Evolutionary conservation across 768 basidiomycete genomes (phyloP), one percentile per base, ranked within the genome.

Genomic region (Suillus alpinus): DNA sequence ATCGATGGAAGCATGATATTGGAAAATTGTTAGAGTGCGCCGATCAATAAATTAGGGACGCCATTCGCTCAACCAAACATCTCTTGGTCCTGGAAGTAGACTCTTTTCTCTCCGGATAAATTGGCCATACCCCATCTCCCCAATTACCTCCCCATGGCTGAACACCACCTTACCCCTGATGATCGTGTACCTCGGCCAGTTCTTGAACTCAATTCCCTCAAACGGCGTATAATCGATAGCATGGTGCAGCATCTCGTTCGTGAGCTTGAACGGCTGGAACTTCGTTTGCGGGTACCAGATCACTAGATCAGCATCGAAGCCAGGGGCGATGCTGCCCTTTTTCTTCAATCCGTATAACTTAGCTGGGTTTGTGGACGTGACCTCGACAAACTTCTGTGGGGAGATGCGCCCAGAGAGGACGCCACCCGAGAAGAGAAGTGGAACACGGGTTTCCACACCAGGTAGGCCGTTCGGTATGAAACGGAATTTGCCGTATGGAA

Each of bases 151-250:
- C 10, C 58, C 63, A 50, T 65, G 59, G n/a, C 67, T 62, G 16
- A 60, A 66, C 4, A 66, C 65, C 16, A 66, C 59, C 40, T 60
- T 44, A 3, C 65, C 65, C 4, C 65, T 51, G 31, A 66, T 60
- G 12, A 66, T 59, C 3, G 71, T 72, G 26, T 63, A 40, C 46
- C 69, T 64, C 4, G 75, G 75, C 75, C 75, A 76, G 60, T 76
- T 72, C 14, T 65, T 46, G 34, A 76, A 64, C 23, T 61, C 59
- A 52, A 74, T 67, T 8, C 71, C 75, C 59, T 76, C 75, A 60
- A 68, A 76, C 1, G 75, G 75, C 4, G 75, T 76, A 63, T 76
- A 75, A 56, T 75, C 74, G 56, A 69, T 65, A 44, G 66, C 59
- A 56, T 67, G 65, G 36, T 75, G 65, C 12, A 75, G 60, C 63